Base-by-base conservation (phyloP, 2,329 filamentous ascomycete genomes). In the Cladosporium sp. region DNA sequence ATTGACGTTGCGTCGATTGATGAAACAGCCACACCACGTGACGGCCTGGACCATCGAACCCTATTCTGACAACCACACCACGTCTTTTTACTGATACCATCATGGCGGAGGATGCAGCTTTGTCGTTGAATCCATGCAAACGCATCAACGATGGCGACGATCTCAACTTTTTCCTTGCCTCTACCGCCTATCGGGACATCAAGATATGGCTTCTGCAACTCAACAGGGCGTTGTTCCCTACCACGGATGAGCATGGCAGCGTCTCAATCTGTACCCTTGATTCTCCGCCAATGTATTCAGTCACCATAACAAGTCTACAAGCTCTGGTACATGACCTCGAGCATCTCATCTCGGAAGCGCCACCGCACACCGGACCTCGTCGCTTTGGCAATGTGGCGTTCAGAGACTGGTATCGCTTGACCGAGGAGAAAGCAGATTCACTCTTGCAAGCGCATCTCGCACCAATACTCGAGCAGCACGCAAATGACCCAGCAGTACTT, bases 341-440 rank as follows among this genome's bases (percentile, higher is more conserved):
- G 52, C 75, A 74, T 8, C 80, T 95, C 50, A 83, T 96, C 51
- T 83, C 88, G 15, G 85, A 92, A 68, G 89, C 86, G 0, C 93
- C 92, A 1, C 93, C 93, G 0, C 89, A 95, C 66, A 84, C 85
- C 6, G 92, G 92, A 13, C 92, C 93, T 17, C 81, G 93, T 54
- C 82, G 94, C 61, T 99, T 97, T 70, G 94, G 94, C 34, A 99
- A 99, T 71, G 78, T 90, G 45, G 93, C 89, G 67, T 99, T 96
- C 73, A 82, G 92, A 28, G 89, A 80, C 64, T 99, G 94, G 93
- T 83, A 88, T 71, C 77, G 82, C 48, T 74, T 91, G 28, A 78
- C 94, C 12, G 84, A 87, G 64, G 80, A 83, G 55, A 78, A 82
- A 15, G 74, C 83, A 1, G 73, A 81, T 3, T 74, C 64, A 10